Evolutionary conservation across 1,139 yeast genomes (phyloP).

Genomic region (Torulaspora globosa): DNA sequence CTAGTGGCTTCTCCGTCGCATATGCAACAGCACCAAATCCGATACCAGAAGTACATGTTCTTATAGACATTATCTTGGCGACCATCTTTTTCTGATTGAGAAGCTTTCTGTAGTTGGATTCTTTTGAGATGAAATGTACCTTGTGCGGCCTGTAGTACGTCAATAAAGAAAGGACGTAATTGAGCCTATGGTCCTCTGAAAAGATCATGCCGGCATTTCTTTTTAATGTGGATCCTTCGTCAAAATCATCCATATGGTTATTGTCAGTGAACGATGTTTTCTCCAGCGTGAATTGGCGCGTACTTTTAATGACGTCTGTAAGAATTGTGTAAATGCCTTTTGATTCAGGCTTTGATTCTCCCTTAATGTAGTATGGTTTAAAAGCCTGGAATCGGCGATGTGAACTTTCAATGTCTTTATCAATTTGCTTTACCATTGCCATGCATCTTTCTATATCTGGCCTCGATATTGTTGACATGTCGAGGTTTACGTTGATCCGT

Average conservation of each 20-base stretch:
- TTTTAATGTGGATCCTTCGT: conserved; percentile 23
- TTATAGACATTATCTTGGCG: conserved; percentile 58
- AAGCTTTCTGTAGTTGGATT: conserved; percentile 28
- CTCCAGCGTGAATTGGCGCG: conserved; percentile 12
- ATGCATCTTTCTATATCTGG: conserved; percentile 49
- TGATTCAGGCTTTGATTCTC: conserved; percentile 10
- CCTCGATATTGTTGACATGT: conserved; percentile 61
- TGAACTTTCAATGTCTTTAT: conserved; percentile 4
- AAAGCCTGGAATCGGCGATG: background rate
- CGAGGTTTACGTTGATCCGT: conserved; percentile 47
- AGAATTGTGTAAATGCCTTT: conserved; percentile 20
- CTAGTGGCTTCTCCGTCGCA: conserved; percentile 69
- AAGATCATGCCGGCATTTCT: conserved; percentile 51
- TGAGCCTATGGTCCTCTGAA: conserved; percentile 72
- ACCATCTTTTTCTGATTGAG: conserved; percentile 52
- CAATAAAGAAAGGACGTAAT: conserved; percentile 61
- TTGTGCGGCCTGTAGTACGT: conserved; percentile 26
- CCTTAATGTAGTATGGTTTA: background rate
- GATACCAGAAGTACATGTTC: conserved; percentile 72
- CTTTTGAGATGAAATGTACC: conserved; percentile 26
- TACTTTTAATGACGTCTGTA: conserved; percentile 19
- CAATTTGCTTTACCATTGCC: conserved; percentile 11
- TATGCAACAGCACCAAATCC: conserved; percentile 72
- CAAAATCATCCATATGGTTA: conserved; percentile 17
- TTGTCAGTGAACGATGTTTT: conserved; percentile 16